These are phyloP conservation scores for Pouteria glomerata DNA, from an alignment of 148 eudicot species.

Conservation along the genomic window DNA sequence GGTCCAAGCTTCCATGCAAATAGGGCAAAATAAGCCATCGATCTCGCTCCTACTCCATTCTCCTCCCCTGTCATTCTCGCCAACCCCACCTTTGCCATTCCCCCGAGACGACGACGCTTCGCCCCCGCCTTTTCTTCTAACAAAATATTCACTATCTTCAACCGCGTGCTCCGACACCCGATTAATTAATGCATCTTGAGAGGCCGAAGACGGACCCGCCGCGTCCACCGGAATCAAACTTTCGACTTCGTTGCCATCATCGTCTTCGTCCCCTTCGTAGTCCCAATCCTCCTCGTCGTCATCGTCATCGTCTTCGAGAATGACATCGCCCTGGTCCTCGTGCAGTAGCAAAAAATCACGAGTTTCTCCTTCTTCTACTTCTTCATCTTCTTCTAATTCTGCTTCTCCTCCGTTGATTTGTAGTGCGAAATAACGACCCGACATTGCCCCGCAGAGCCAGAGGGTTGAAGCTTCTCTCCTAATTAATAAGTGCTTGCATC, in stretches of 20 bases:
- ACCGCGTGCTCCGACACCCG: slow-evolving; percentile 6
- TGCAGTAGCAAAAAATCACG: too few relatives aligned
- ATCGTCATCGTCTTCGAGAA: slow-evolving; percentile 1
- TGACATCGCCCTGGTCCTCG: not conserved
- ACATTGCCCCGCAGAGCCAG: too few relatives aligned
- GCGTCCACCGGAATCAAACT: not conserved
- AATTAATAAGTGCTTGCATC: too few relatives aligned
- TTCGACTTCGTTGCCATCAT: slow-evolving; percentile 13
- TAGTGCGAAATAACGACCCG: too few relatives aligned
- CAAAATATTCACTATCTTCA: slow-evolving; percentile 9
- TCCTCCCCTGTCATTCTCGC: slow-evolving; percentile 2
- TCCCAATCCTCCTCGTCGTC: slow-evolving; percentile 14
- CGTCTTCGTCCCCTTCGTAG: slow-evolving; percentile 14
- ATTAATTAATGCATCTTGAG: not conserved
- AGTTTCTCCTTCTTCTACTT: too few relatives aligned
- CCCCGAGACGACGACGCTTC: slow-evolving; percentile 6
- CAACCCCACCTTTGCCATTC: not conserved
- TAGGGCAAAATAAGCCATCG: slow-evolving; percentile 72
- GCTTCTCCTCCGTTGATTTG: too few relatives aligned
- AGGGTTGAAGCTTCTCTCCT: too few relatives aligned
- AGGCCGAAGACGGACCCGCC: not conserved
- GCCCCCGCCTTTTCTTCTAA: slow-evolving; percentile 10
- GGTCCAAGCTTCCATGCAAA: slow-evolving; percentile 78
- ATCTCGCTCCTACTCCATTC: slow-evolving; percentile 35
- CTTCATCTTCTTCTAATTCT: too few relatives aligned